These are phyloP conservation scores for Cladophialophora yegresii DNA, from an alignment of 2,329 filamentous ascomycete species.

Conservation along the genomic window DNA sequence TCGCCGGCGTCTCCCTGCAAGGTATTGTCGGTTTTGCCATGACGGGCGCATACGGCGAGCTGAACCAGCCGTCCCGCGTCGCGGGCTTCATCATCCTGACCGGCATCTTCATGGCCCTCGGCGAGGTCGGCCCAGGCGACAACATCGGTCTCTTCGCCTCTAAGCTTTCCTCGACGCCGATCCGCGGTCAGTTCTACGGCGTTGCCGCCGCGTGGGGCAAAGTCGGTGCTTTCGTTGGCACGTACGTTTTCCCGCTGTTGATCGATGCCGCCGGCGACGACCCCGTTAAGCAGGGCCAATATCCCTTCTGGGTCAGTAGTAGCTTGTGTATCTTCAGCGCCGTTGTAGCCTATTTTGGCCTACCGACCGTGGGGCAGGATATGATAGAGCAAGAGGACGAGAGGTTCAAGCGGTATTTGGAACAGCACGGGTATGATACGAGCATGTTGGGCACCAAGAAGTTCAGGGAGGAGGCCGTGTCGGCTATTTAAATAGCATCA, in stretches of 20 bases:
- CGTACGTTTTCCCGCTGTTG: conserved; percentile 71
- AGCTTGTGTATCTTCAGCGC: conserved; percentile 74
- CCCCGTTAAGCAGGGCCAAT: conserved; percentile 66
- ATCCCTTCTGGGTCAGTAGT: conserved; percentile 83
- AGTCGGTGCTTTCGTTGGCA: conserved; percentile 76
- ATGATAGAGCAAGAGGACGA: conserved; percentile 78
- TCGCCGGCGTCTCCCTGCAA: conserved; percentile 70
- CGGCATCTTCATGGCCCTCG: conserved; percentile 73
- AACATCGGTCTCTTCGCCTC: conserved; percentile 86
- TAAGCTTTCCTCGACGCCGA: conserved; percentile 83
- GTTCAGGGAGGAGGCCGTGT: conserved; percentile 16
- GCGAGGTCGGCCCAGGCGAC: conserved; percentile 83
- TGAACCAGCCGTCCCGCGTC: conserved; percentile 67
- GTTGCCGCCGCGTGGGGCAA: conserved; percentile 52
- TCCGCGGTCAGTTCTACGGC: conserved; percentile 72
- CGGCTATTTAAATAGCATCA: conserved; percentile 3
- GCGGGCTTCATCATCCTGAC: conserved; percentile 78
- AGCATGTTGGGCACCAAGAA: conserved; percentile 53
- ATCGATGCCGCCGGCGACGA: conserved; percentile 61
- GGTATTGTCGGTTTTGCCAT: conserved; percentile 83
- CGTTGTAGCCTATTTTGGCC: conserved; percentile 62
- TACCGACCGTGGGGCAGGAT: conserved; percentile 74
- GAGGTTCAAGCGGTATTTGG: conserved; percentile 72
- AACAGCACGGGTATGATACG: conserved; percentile 74
- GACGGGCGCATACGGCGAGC: conserved; percentile 72